Evolutionary conservation across 352 stramenopile species (phyloP).

Genomic region (Phytophthora colocasiae): DNA sequence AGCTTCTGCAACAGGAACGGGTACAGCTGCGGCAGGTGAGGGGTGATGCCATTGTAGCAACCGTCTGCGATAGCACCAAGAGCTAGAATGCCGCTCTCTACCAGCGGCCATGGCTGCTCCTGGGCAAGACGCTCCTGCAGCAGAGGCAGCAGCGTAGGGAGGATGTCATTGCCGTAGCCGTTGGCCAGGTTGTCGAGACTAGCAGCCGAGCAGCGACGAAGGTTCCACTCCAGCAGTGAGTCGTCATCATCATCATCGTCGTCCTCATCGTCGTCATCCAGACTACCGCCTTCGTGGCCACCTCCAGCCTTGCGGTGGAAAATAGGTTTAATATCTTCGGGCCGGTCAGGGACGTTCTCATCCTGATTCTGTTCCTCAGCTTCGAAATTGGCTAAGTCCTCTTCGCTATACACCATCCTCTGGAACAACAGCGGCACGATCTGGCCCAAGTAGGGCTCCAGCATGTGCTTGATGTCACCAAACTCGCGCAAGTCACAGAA

Average conservation of each 20-base stretch:
- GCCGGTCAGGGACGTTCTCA: conserved; percentile 91
- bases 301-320: conserved; percentile 72
- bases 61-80: conserved; percentile 96
- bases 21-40: conserved; percentile 93
- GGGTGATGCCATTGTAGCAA: conserved; percentile 94
- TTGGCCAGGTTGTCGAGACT: conserved; percentile 95
- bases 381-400: conserved; percentile 92
- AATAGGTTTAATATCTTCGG: conserved; percentile 91
- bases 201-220: conserved; percentile 95
- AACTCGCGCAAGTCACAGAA: conserved; percentile 91
- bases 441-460: conserved; percentile 88
- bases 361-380: conserved; percentile 89
- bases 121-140: conserved; percentile 92
- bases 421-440: conserved; percentile 94
- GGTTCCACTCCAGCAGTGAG: conserved; percentile 95
- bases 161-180: conserved; percentile 93
- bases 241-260: conserved; percentile 92
- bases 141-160: conserved; percentile 92
- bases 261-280: conserved; percentile 85
- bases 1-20: conserved; percentile 95
- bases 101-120: conserved; percentile 93
- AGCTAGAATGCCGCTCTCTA: conserved; percentile 95
- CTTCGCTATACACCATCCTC: conserved; percentile 96
- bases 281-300: conserved; percentile 24
- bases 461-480: conserved; percentile 92